A percentile compares a stretch with the other conserved stretches of the same genome.
phyloP scores from a whole-genome alignment of 257 asterid genomes.

The Datura wrightii region DNA sequence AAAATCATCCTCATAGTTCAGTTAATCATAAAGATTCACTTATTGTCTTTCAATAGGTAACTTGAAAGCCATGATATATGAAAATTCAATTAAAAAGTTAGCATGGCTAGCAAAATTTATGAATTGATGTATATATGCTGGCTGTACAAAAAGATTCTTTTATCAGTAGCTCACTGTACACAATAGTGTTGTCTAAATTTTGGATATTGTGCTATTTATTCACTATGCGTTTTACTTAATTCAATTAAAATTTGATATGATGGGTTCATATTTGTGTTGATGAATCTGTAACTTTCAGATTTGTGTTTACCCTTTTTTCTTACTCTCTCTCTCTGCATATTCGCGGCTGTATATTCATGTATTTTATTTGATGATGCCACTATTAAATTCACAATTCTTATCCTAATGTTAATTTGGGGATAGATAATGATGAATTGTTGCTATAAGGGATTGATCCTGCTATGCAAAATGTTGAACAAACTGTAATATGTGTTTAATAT shows the following conservation, averaged over 20 bases:
- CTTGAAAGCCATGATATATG: background rate
- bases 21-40: background rate
- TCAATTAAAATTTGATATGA: background rate
- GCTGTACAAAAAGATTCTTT: background rate
- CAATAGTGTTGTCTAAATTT: background rate
- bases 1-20: background rate
- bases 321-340: background rate
- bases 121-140: background rate
- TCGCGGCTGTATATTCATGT: background rate
- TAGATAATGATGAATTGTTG: background rate
- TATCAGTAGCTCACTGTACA: background rate
- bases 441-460: background rate
- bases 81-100: background rate
- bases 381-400: background rate
- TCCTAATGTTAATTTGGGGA: background rate
- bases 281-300: constrained; percentile 10
- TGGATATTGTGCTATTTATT: background rate
- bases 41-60: constrained; percentile 9
- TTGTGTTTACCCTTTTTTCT: background rate
- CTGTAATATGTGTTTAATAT: constrained; percentile 10
- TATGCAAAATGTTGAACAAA: constrained; percentile 9
- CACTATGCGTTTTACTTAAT: background rate
- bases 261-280: background rate
- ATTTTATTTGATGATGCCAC: constrained; percentile 8
- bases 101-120: constrained; percentile 24